A percentile compares a stretch with the other conserved stretches of the same genome.
These are phyloP conservation scores for Selaginella moellendorffii DNA, from an alignment of 75 land plant species.

Conservation along the genomic window DNA sequence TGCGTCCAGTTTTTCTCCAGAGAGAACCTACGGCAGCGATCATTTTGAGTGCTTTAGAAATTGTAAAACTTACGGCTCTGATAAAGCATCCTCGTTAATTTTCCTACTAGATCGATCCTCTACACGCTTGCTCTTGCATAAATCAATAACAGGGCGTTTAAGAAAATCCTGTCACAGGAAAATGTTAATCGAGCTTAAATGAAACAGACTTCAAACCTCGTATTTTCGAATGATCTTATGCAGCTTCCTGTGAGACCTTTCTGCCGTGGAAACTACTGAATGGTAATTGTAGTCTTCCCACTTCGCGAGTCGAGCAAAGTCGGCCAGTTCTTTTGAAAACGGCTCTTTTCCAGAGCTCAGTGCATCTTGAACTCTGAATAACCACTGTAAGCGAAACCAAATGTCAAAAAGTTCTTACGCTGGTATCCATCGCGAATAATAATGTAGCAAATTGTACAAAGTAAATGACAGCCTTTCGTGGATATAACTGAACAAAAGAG, in stretches of 20 bases:
- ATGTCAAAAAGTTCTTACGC: slow-evolving; percentile 34
- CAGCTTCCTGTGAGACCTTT: slow-evolving; percentile 51
- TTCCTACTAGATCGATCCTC: slow-evolving; percentile 18
- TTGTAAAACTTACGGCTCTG: too few relatives aligned
- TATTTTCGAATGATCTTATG: slow-evolving; percentile 62
- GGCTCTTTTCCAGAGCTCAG: slow-evolving; percentile 28
- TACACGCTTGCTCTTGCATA: slow-evolving; percentile 15
- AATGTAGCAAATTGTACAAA: slow-evolving; percentile 62
- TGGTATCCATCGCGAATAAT: slow-evolving; percentile 64
- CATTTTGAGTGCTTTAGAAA: too few relatives aligned
- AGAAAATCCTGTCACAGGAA: slow-evolving; percentile 10
- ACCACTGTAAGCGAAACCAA: not conserved
- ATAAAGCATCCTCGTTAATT: too few relatives aligned
- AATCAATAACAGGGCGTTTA: slow-evolving; percentile 35
- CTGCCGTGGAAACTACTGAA: slow-evolving; percentile 34
- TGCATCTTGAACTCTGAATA: slow-evolving; percentile 43
- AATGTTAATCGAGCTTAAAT: not conserved
- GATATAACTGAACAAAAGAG: not conserved
- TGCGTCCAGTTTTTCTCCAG: too few relatives aligned
- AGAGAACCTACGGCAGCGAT: too few relatives aligned
- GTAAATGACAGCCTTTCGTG: slow-evolving; percentile 27
- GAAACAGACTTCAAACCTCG: slow-evolving; percentile 34
- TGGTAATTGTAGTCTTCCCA: slow-evolving; percentile 53
- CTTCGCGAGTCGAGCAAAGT: slow-evolving; percentile 39
- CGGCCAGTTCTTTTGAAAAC: slow-evolving; percentile 46